Base-by-base conservation (phyloP, 2,329 filamentous ascomycete genomes). In the Aquanectria penicillioides region DNA sequence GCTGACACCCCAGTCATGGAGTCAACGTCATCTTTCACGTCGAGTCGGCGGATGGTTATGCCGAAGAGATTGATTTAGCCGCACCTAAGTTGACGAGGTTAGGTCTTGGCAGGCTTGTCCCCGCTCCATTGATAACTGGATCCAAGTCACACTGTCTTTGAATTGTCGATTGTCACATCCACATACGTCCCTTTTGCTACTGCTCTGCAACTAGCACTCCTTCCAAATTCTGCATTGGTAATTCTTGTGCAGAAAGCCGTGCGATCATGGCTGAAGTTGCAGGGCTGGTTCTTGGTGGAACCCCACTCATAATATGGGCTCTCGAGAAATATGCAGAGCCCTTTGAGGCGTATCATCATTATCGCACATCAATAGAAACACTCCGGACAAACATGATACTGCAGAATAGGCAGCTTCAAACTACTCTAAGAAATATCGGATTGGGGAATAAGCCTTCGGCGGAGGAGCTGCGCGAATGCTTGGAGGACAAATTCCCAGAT, bases 221-320 rank as follows among this genome's bases (percentile, higher is more conserved):
- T 20, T 6, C 11, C 13, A 12, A 20, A 9, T 10, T 12, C 8
- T 10, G 10, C 2, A 22, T 22, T 18, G 18, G 6, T 34, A 5
- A 47, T 18, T 9, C 11, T 34, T 18, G 13, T 17, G 17, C 10
- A 10, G n/a, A 17, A 44, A 18, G 12, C 17, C 15, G 2, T 12
- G 20, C 28, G 22, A 34, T 12, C 43, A 57, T 57, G 53, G 50
- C 50, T 18, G 53, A 57, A 41, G 17, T 57, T 15, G 53, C 53
- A 8, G 44, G 53, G 5, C 20, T 50, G 3, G 37, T 49, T 22
- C 12, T 57, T 2, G 53, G 53, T 11, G 53, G 44, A 4, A 57
- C 50, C 13, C 53, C 53, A 11, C 28, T 57, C 13, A 28, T 26
- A 3, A 43, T 57, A 7, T 57, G 44, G 43, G 53, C 53, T 2